phyloP scores from a whole-genome alignment of 441 rosid genomes.

The Aquilaria agallochum region DNA sequence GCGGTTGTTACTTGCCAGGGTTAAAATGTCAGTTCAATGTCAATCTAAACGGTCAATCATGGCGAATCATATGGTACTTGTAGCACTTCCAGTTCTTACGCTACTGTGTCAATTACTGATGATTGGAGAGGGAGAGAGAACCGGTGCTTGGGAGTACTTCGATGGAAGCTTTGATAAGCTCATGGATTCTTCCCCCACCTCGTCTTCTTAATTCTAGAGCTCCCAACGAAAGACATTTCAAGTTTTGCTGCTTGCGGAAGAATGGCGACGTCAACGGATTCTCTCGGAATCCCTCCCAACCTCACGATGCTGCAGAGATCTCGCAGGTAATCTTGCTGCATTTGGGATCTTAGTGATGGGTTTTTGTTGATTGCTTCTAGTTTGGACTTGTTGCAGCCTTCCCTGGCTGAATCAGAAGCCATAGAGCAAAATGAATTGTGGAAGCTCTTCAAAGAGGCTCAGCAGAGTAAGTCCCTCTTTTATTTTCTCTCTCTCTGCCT shows the following conservation, averaged over 20 bases:
- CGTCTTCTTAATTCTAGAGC: conserved; percentile 9
- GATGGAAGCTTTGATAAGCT: conserved; percentile 27
- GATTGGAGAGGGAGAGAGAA: too few species aligned
- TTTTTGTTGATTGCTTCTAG: conserved; percentile 25
- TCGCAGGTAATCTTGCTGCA: conserved; percentile 32
- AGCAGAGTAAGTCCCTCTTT: conserved; percentile 38
- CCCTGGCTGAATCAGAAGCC: conserved; percentile 24
- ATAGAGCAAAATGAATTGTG: conserved; percentile 44
- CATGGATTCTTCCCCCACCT: conserved; percentile 21
- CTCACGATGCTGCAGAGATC: conserved; percentile 25
- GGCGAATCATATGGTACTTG: too few species aligned
- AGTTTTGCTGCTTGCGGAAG: conserved; percentile 31
- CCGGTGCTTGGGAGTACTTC: background rate
- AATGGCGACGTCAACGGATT: conserved; percentile 32
- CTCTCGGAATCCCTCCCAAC: conserved; percentile 23
- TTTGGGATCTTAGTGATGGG: background rate
- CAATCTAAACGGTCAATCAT: too few species aligned
- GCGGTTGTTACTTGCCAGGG: too few species aligned
- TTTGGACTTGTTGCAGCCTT: conserved; percentile 20
- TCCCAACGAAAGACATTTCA: conserved; percentile 7
- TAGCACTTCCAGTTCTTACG: too few species aligned
- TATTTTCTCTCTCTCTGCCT: background rate
- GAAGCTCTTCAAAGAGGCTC: conserved; percentile 74
- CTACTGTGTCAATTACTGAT: too few species aligned
- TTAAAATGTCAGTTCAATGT: too few species aligned